phyloP scores from a whole-genome alignment of 2,329 filamentous ascomycete species.

The Phoma herbarum region DNA sequence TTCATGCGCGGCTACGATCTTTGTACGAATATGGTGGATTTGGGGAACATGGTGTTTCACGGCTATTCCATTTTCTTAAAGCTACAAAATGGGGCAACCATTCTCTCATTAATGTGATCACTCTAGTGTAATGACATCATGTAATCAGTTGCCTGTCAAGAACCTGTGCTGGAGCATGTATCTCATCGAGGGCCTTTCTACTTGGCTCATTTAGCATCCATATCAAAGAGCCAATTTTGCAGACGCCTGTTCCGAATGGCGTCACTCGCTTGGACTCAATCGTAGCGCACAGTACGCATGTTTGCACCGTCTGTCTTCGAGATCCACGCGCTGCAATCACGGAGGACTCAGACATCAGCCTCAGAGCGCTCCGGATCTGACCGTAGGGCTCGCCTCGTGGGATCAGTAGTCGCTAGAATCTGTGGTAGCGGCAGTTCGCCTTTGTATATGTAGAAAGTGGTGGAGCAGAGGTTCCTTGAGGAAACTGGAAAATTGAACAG shows the following conservation, averaged over 20 bases:
- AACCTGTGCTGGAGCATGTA: slow-evolving; percentile 12
- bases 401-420: not conserved
- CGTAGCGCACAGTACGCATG: not conserved
- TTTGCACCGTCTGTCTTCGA: not conserved
- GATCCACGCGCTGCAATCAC: not conserved
- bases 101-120: slow-evolving; percentile 47
- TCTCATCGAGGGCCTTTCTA: not conserved
- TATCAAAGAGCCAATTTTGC: not conserved
- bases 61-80: slow-evolving; percentile 21
- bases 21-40: slow-evolving; percentile 28
- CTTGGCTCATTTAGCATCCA: not conserved
- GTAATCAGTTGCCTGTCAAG: slow-evolving; percentile 49
- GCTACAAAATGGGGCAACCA: slow-evolving; percentile 46
- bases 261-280: not conserved
- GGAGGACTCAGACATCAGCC: not conserved
- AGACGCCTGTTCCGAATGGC: not conserved
- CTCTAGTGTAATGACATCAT: slow-evolving; percentile 45
- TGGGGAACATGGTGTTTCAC: slow-evolving; percentile 8
- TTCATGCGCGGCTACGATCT: slow-evolving; percentile 15
- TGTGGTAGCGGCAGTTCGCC: not conserved
- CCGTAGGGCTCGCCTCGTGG: too few species aligned
- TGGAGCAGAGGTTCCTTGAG: slow-evolving; percentile 3
- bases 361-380: not conserved
- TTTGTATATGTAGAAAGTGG: too few species aligned
- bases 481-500: not conserved